A percentile compares a stretch with the other conserved stretches of the same genome.
phyloP scores from a whole-genome alignment of 805 yeast species.

The Cyberlindnera maritima region DNA sequence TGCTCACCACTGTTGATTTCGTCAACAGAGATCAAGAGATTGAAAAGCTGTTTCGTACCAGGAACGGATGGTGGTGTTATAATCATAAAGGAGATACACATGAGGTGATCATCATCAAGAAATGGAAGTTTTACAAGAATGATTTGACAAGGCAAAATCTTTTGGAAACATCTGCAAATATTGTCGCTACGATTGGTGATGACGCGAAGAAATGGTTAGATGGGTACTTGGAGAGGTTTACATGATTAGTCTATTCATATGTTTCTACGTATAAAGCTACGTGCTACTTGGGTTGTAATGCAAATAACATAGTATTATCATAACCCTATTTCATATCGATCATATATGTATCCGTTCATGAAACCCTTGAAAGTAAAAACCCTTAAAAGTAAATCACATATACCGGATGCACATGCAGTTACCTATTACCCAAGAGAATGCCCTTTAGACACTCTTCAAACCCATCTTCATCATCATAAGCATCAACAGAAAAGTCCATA shows the following conservation, averaged over 20 bases:
- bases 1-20: conserved; percentile 9
- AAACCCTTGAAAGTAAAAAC: too few species aligned
- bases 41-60: conserved; percentile 21
- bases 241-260: neutral
- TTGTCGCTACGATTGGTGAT: conserved; percentile 20
- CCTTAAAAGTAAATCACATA: too few species aligned
- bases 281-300: neutral
- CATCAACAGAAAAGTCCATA: neutral
- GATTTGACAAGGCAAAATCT: conserved; percentile 1
- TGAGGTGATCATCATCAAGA: conserved; percentile 19
- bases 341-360: too few species aligned
- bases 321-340: too few species aligned
- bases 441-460: neutral
- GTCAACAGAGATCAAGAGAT: conserved; percentile 2
- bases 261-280: too few species aligned
- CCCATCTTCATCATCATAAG: neutral
- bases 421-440: neutral
- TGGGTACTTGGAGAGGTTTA: conserved; percentile 7
- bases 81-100: conserved; percentile 5
- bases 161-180: conserved; percentile 21
- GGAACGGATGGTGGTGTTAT: conserved; percentile 28
- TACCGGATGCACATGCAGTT: neutral
- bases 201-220: conserved; percentile 25
- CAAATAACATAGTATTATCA: neutral
- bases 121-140: conserved; percentile 13